Base-by-base conservation (phyloP, 768 basidiomycete species). In the Trametes elegans region DNA sequence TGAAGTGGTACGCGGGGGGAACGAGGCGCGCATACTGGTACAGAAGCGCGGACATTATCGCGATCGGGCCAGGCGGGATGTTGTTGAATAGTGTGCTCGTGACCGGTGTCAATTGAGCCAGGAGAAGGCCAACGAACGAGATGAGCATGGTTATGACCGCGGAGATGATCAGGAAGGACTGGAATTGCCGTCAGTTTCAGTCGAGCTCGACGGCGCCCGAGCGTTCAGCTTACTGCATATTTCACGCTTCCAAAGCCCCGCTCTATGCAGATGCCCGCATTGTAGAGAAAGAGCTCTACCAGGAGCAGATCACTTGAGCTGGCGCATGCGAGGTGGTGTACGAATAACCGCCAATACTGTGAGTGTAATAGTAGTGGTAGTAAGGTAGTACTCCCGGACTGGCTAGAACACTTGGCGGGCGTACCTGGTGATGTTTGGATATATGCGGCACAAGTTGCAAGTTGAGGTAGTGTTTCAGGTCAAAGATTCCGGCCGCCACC, bases 361-460 rank as follows among this genome's bases (percentile, higher is more conserved):
- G 21, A n/a, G 18, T 19, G 34, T 13, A 35, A 2, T 27, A 6
- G 32, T 50, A n/a, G n/a, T n/a, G n/a, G n/a, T n/a, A n/a, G n/a
- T n/a, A n/a, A n/a, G n/a, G n/a, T n/a, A n/a, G n/a, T n/a, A n/a
- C n/a, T n/a, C n/a, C n/a, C n/a, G n/a, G n/a, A n/a, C n/a, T n/a
- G n/a, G n/a, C n/a, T n/a, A n/a, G n/a, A n/a, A n/a, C n/a, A n/a
- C n/a, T n/a, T n/a, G 56, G 32, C 9, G 21, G 36, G 60, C 70
- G 45, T 73, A 91, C 93, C 78, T 96, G 93, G 64, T 91, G 88
- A 68, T 95, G 82, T 49, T 82, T 83, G n/a, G 90, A 92, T 43
- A 97, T 78, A 67, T 97, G 93, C 2, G 93, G 94, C 18, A 90
- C 81, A 35, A 95, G 80, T 74, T 90, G 93, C 2, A 97, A 75